Base-by-base conservation (phyloP, 1,284 basidiomycete species). In the Irpex sp. region DNA sequence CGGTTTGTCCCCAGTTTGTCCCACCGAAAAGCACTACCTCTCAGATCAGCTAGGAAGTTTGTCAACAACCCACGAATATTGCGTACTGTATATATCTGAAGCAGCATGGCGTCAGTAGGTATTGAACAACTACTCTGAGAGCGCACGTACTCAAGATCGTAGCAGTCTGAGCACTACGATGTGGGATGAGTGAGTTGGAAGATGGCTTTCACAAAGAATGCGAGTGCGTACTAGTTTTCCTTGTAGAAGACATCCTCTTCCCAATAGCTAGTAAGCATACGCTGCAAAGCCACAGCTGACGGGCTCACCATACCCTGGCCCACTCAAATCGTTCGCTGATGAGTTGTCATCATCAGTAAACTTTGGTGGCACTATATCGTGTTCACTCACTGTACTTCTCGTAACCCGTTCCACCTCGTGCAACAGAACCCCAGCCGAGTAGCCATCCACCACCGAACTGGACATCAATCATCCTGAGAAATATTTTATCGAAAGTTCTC, bases 231-330 rank as follows among this genome's bases (percentile, higher is more conserved):
- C 80, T 82, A 82, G 61, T 76, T 77, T 57, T 82, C 81, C 69
- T 82, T 82, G 68, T 82, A 82, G 62, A 83, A 83, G 0, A 83
- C 72, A 63, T 79, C 78, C 66, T 83, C 81, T 82, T 17, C 59
- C 51, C 15, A 50, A 15, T 2, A 21, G 54, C 8, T 60, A 21
- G 13, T 15, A 53, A 19, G 6, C 37, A 56, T 21, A 57, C 62
- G n/a, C 51, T 17, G 5, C 2, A 63, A 39, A 58, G 3, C 47
- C 46, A 21, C 8, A 6, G 35, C 21, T 50, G 36, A 36, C 13
- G 17, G 15, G 61, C 71, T 37, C 66, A 80, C 80, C 80, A 64
- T 71, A 81, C 26, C 72, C 75, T 13, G 78, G 77, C 63, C 79
- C 75, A 2, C 78, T 78, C n/a, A 81, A 67, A 57, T 76, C 75